Percentiles rank a stretch among this genome's conserved stretches.
Evolutionary conservation across 148 eudicot species (phyloP).

Genomic region (Limonium bicolor): DNA sequence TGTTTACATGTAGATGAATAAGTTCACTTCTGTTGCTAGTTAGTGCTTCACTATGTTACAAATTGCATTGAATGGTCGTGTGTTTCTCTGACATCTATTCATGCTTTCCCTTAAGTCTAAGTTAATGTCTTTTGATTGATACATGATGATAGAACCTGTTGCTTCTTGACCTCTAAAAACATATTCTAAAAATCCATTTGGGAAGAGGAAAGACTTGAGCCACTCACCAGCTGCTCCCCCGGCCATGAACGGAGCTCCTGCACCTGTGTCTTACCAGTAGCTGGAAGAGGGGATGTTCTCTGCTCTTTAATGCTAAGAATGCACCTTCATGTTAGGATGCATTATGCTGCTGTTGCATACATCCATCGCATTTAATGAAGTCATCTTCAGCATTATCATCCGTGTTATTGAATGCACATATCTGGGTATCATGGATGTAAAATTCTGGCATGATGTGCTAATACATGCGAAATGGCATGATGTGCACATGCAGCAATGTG

Average conservation of each 20-base stretch:
- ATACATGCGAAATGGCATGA: no score
- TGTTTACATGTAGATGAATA: no score
- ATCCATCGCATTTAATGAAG: slow-evolving; percentile 54
- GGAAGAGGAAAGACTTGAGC: slow-evolving; percentile 65
- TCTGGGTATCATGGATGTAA: slow-evolving; percentile 20
- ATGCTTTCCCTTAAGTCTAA: background rate
- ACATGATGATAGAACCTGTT: background rate
- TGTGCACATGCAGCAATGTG: no score
- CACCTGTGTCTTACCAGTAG: slow-evolving; percentile 63
- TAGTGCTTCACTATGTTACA: no score
- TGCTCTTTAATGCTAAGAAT: slow-evolving; percentile 52
- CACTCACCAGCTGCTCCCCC: slow-evolving; percentile 22
- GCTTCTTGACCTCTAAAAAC: slow-evolving; percentile 48
- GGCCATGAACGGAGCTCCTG: slow-evolving; percentile 42
- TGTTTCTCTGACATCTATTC: background rate
- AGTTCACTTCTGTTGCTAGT: no score
- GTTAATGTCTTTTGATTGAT: background rate
- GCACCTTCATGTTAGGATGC: slow-evolving; percentile 75
- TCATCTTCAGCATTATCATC: slow-evolving; percentile 1
- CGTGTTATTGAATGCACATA: slow-evolving; percentile 45
- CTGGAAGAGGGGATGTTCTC: slow-evolving; percentile 87
- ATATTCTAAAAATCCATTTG: slow-evolving; percentile 94
- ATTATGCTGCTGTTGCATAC: slow-evolving; percentile 83
- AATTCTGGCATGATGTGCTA: no score
- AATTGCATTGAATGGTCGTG: background rate